Evolutionary conservation across 2,329 filamentous ascomycete species (phyloP).

Genomic region (Cladosporium oxysporum): DNA sequence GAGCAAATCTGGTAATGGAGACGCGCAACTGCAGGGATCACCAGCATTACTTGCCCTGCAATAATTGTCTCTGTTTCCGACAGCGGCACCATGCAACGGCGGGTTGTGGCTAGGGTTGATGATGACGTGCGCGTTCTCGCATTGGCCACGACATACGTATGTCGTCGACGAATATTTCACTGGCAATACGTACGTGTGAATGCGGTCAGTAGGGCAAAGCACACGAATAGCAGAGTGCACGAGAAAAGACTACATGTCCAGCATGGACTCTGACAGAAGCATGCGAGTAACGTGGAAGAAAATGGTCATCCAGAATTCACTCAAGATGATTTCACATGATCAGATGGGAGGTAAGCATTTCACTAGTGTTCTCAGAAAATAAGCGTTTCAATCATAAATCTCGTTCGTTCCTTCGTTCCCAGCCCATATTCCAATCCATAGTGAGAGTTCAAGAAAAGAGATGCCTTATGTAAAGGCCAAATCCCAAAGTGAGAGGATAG

Average conservation of each 20-base stretch:
- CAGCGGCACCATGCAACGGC: background rate
- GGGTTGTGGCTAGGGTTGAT: background rate
- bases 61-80: conserved; percentile 2
- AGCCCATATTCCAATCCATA: background rate
- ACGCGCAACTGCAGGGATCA: background rate
- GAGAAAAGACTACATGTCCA: background rate
- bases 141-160: background rate
- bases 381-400: background rate
- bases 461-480: background rate
- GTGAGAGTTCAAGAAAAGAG: background rate
- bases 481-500: background rate
- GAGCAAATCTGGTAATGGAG: conserved; percentile 1
- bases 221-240: background rate
- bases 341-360: background rate
- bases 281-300: background rate
- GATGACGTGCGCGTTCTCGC: background rate
- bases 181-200: background rate
- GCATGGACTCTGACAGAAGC: background rate
- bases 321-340: background rate
- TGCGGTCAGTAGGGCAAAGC: background rate
- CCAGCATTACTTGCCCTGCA: background rate
- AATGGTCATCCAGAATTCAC: background rate
- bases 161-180: background rate
- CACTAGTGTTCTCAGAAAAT: background rate
- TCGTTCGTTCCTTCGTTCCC: background rate